These are phyloP conservation scores for Solanum arcanum DNA, from an alignment of 257 asterid genomes.

Conservation along the genomic window DNA sequence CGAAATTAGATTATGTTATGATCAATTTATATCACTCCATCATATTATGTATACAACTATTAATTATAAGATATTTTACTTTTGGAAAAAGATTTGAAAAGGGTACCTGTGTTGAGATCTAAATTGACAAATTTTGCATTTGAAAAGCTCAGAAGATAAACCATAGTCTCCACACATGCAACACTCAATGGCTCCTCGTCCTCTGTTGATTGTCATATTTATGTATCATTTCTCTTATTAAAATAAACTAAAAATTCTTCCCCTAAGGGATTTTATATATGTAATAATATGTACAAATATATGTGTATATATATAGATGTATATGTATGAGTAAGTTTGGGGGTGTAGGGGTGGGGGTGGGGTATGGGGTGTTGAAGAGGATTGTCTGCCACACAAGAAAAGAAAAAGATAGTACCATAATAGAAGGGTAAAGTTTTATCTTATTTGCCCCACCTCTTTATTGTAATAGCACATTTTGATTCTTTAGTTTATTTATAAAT, in stretches of 20 bases:
- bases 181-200: conserved; percentile 29
- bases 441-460: neutral
- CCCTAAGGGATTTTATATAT: neutral
- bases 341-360: neutral
- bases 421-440: neutral
- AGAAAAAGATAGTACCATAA: neutral
- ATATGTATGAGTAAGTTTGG: neutral
- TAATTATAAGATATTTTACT: neutral
- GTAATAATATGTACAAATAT: neutral
- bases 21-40: neutral
- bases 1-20: neutral
- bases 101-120: conserved; percentile 67
- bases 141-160: conserved; percentile 48
- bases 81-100: neutral
- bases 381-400: conserved; percentile 15
- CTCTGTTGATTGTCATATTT: conserved; percentile 24
- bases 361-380: neutral
- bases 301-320: neutral
- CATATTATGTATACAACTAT: neutral
- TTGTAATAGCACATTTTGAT: neutral
- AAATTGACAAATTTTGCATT: conserved; percentile 41
- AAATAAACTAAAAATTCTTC: neutral
- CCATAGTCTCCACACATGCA: conserved; percentile 90
- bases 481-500: neutral
- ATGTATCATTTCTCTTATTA: neutral